phyloP scores from a whole-genome alignment of 345 rosid species.

The Populus tremula region DNA sequence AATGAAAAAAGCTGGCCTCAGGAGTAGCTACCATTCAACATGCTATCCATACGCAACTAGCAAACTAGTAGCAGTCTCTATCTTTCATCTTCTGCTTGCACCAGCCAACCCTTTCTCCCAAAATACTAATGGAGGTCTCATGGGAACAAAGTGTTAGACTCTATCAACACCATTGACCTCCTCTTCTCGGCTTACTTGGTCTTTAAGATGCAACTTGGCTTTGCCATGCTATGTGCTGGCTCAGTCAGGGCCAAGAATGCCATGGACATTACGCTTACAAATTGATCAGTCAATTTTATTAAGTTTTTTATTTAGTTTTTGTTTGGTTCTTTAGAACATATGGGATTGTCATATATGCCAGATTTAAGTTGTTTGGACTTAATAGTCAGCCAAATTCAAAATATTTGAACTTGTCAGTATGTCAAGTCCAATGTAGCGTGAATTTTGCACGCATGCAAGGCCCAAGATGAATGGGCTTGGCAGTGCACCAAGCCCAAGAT shows the following conservation, averaged over 20 bases:
- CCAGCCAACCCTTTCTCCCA: slow-evolving; percentile 9
- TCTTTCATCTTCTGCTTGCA: slow-evolving; percentile 5
- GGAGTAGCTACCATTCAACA: slow-evolving; percentile 26
- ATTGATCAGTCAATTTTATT: too few species aligned
- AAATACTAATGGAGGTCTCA: slow-evolving; percentile 37
- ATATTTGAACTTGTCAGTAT: too few species aligned
- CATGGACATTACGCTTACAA: slow-evolving; percentile 63
- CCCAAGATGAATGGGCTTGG: accelerated
- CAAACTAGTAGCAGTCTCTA: background rate
- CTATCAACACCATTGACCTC: slow-evolving; percentile 59
- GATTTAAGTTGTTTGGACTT: too few species aligned
- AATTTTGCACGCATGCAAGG: accelerated
- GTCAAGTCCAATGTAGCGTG: accelerated
- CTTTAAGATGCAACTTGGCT: slow-evolving; percentile 69
- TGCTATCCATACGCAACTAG: background rate
- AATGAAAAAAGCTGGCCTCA: background rate
- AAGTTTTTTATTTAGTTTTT: too few species aligned
- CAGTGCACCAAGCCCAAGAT: too few species aligned
- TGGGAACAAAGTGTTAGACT: slow-evolving; percentile 54
- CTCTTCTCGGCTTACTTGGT: slow-evolving; percentile 62
- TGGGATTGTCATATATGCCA: accelerated
- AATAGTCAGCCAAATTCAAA: accelerated
- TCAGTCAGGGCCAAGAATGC: slow-evolving; percentile 68
- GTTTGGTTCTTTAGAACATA: too few species aligned
- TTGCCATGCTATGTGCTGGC: slow-evolving; percentile 75